phyloP scores from a whole-genome alignment of 2,329 filamentous ascomycete genomes.

The Alternaria brassicicola region DNA sequence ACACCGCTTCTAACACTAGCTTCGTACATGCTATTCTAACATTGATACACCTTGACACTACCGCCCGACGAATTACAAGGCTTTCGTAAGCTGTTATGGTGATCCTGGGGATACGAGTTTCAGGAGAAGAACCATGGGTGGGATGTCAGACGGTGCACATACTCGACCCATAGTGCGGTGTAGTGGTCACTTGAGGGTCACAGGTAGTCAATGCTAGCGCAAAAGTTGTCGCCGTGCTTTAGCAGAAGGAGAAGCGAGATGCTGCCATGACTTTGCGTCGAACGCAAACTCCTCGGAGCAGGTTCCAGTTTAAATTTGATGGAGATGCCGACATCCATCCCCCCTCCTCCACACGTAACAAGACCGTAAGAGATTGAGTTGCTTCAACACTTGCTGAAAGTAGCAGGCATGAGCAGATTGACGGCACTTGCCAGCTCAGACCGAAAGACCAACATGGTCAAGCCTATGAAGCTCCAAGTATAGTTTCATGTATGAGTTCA shows the following conservation, averaged over 20 bases:
- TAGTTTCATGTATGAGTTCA: not conserved
- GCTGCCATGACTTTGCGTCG: not conserved
- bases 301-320: not conserved
- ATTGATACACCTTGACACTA: not conserved
- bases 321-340: not conserved
- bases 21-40: not conserved
- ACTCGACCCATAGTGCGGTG: not conserved
- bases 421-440: not conserved
- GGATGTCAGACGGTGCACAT: not conserved
- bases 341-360: too few species aligned
- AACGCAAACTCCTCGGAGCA: not conserved
- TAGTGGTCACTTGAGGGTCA: not conserved
- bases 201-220: not conserved
- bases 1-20: not conserved
- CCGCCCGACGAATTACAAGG: not conserved
- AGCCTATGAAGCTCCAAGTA: not conserved
- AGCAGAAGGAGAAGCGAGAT: not conserved
- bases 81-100: not conserved
- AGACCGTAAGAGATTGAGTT: not conserved
- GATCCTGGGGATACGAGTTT: not conserved
- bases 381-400: not conserved
- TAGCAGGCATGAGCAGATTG: not conserved
- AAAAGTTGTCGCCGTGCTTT: not conserved
- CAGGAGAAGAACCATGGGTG: not conserved
- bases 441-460: not conserved